Evolutionary conservation across 2,329 filamentous ascomycete species (phyloP).

Genomic region (Conoideocrella luteorostrata): DNA sequence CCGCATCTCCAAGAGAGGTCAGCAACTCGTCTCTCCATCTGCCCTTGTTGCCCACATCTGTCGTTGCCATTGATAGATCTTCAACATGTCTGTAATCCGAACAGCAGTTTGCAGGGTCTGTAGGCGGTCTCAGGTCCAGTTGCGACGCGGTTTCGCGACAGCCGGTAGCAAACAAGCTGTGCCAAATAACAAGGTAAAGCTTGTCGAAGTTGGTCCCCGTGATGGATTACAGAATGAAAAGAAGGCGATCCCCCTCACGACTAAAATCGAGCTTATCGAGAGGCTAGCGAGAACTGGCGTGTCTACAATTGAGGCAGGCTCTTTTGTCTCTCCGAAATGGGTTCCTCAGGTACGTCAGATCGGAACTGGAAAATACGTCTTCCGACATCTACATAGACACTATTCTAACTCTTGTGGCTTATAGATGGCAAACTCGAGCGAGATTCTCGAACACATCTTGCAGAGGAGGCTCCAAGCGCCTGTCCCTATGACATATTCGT

Average conservation of each 20-base stretch:
- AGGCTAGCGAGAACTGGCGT: slow-evolving; percentile 63
- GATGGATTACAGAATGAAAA: slow-evolving; percentile 88
- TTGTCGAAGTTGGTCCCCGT: slow-evolving; percentile 78
- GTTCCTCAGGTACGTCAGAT: slow-evolving; percentile 62
- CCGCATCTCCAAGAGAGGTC: neutral
- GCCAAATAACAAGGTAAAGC: slow-evolving; percentile 44
- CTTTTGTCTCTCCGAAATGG: slow-evolving; percentile 79
- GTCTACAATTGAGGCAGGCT: slow-evolving; percentile 70
- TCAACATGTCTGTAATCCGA: slow-evolving; percentile 29
- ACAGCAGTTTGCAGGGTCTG: slow-evolving; percentile 33
- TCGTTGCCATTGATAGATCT: neutral
- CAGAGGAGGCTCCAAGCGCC: slow-evolving; percentile 47
- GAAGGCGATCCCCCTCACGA: slow-evolving; percentile 59
- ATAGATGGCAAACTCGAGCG: slow-evolving; percentile 72
- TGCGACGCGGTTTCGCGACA: slow-evolving; percentile 34
- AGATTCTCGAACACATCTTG: slow-evolving; percentile 66
- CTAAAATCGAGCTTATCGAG: slow-evolving; percentile 71
- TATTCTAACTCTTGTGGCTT: neutral
- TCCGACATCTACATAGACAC: neutral
- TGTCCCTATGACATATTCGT: slow-evolving; percentile 64
- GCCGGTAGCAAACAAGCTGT: slow-evolving; percentile 22
- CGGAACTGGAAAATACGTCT: neutral
- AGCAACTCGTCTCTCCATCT: neutral
- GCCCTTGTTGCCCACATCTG: neutral
- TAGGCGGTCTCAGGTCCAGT: slow-evolving; percentile 24